Percentiles rank a stretch among this genome's conserved stretches.
Evolutionary conservation across 192 early-diverging fungal species (phyloP).

Genomic region (Coemansia sp.): DNA sequence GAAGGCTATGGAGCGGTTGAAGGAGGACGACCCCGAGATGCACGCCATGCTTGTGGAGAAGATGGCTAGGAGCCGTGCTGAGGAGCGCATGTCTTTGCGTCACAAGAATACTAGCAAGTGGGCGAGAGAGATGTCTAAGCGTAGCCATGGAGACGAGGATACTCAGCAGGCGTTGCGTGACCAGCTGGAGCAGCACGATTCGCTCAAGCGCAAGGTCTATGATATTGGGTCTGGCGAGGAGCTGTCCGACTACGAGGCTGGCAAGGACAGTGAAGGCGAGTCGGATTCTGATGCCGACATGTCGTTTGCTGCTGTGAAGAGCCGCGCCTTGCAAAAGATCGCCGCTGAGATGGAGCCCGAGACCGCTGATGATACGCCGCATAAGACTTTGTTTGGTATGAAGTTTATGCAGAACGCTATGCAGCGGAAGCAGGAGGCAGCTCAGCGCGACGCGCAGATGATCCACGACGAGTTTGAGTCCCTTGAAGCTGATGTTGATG

Average conservation of each 20-base stretch:
- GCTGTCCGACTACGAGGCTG: constrained; percentile 48
- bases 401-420: constrained; percentile 96
- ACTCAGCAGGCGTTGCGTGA: constrained; percentile 83
- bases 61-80: constrained; percentile 63
- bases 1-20: constrained; percentile 65
- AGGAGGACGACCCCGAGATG: constrained; percentile 71
- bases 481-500: constrained; percentile 41
- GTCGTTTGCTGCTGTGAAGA: constrained; percentile 23
- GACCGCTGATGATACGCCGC: constrained; percentile 51
- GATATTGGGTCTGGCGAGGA: constrained; percentile 68
- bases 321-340: constrained; percentile 15
- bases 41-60: constrained; percentile 46
- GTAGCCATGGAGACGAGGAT: constrained; percentile 58
- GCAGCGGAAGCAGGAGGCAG: constrained; percentile 60
- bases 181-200: constrained; percentile 79
- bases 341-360: constrained; percentile 16
- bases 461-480: constrained; percentile 43
- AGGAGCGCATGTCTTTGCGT: constrained; percentile 90
- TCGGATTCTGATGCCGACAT: constrained; percentile 20
- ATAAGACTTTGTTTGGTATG: constrained; percentile 91
- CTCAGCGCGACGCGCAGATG: constrained; percentile 44
- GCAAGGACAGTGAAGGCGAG: constrained; percentile 47
- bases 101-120: constrained; percentile 98
- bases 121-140: constrained; percentile 81
- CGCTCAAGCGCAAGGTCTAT: constrained; percentile 78